Percentiles rank a stretch among this genome's conserved stretches.
Evolutionary conservation across 768 basidiomycete genomes (phyloP).

Genomic region (Psilocybe cyanescens): DNA sequence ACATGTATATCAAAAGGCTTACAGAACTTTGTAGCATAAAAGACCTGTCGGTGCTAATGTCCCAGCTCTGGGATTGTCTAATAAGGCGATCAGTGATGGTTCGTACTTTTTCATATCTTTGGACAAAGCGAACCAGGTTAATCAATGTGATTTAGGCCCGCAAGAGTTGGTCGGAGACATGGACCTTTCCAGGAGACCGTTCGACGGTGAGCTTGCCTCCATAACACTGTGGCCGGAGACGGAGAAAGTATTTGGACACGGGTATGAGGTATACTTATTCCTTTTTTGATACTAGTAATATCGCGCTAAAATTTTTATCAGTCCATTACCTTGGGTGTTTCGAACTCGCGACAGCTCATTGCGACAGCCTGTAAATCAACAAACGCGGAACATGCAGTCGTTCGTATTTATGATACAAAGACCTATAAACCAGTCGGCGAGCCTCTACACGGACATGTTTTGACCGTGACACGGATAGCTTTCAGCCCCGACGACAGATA

Average conservation of each 20-base stretch:
- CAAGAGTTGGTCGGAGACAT: conserved; percentile 27
- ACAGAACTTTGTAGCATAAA: conserved; percentile 40
- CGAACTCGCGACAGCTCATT: conserved; percentile 67
- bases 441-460: conserved; percentile 79
- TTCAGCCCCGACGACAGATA: conserved; percentile 87
- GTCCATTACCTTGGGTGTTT: conserved; percentile 83
- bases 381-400: conserved; percentile 83
- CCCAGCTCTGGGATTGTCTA: conserved; percentile 92
- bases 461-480: conserved; percentile 89
- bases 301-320: conserved; percentile 30
- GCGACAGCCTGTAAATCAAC: conserved; percentile 94
- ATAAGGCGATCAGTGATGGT: conserved; percentile 86
- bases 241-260: conserved; percentile 97
- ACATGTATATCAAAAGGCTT: conserved; percentile 3
- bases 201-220: conserved; percentile 88
- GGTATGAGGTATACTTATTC: conserved; percentile 75
- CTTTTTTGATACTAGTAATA: neutral
- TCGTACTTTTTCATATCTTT: conserved; percentile 13
- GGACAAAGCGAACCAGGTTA: neutral
- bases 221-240: conserved; percentile 95
- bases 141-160: conserved; percentile 15
- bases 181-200: conserved; percentile 53
- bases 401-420: conserved; percentile 78
- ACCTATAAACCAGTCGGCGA: conserved; percentile 73
- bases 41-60: conserved; percentile 85